These are phyloP conservation scores for Tothia fuscella DNA, from an alignment of 2,329 filamentous ascomycete species.

Conservation along the genomic window DNA sequence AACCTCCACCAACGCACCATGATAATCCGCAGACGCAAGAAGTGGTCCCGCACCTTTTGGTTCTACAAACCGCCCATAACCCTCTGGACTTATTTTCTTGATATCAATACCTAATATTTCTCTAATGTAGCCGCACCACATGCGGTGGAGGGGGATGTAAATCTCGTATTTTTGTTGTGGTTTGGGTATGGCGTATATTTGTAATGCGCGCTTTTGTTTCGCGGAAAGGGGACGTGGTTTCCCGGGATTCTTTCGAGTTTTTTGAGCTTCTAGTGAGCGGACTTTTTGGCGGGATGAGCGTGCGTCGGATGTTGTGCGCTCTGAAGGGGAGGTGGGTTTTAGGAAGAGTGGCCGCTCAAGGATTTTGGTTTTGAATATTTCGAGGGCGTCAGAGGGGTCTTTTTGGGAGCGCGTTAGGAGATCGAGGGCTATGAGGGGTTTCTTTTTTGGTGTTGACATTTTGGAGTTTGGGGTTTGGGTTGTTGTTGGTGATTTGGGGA, in stretches of 20 bases:
- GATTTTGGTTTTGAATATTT: conserved; percentile 3
- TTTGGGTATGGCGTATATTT: conserved; percentile 63
- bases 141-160: conserved; percentile 61
- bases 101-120: conserved; percentile 42
- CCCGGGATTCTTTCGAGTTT: conserved; percentile 18
- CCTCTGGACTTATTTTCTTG: conserved; percentile 11
- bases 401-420: neutral
- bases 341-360: conserved; percentile 8
- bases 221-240: conserved; percentile 64
- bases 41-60: conserved; percentile 54
- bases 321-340: conserved; percentile 35
- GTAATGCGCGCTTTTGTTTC: conserved; percentile 59
- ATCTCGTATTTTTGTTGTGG: conserved; percentile 58
- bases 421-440: no score
- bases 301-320: conserved; percentile 32
- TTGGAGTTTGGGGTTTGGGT: no score
- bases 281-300: conserved; percentile 40
- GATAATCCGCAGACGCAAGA: conserved; percentile 76
- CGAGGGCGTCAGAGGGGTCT: neutral
- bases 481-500: no score
- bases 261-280: conserved; percentile 34
- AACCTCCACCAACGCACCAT: conserved; percentile 75
- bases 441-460: no score
- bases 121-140: conserved; percentile 79
- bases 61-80: conserved; percentile 33